Evolutionary conservation across 805 yeast genomes (phyloP), one percentile per base, ranked within the genome.

Genomic region (Lipomyces mesembrius): DNA sequence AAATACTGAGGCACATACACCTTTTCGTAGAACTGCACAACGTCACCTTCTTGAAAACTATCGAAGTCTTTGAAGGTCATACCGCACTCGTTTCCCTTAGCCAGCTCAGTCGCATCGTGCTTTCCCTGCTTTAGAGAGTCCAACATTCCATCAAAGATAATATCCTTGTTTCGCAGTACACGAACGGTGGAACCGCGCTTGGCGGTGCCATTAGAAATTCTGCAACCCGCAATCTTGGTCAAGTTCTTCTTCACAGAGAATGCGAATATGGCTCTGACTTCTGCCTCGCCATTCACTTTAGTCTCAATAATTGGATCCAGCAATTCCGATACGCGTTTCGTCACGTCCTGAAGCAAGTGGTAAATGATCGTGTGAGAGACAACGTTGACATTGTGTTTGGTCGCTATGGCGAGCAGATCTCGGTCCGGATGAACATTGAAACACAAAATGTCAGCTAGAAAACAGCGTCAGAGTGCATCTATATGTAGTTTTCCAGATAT

Each of bases 41-140:
- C 74, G 78, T 95, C 98, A 20, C 96, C 97, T 22, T 81, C 87
- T 71, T 87, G 83, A 74, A 89, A 90, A 37, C 81, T 84, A 55
- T 85, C 86, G 88, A 92, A 92, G 39, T 68, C 71, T 1, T 82
- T 85, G 70, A 95, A 87, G 0, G 91, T 80, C 29, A 94, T 76
- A 62, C 99, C 99, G 81, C 98, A 95, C 73, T 95, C 99, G 35
- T 84, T 84, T 35, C 97, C 98, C 78, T 91, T 93, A 65, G 85
- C 85, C 8, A 90, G 91, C 74, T 89, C 94, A 1, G 79, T 71
- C 3, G 88, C 90, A 71, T 91, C 96, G 57, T 91, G 93, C 76
- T 91, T 92, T 61, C 87, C 87, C 68, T 90, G 91, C 78, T 91
- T 92, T 77, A 95, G 82, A 6, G 94, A 87, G 2, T 88, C 84